Percentiles rank a stretch among this genome's conserved stretches.
These are phyloP conservation scores for Vigna radiata DNA, from an alignment of 306 rosid genomes.

Conservation along the genomic window DNA sequence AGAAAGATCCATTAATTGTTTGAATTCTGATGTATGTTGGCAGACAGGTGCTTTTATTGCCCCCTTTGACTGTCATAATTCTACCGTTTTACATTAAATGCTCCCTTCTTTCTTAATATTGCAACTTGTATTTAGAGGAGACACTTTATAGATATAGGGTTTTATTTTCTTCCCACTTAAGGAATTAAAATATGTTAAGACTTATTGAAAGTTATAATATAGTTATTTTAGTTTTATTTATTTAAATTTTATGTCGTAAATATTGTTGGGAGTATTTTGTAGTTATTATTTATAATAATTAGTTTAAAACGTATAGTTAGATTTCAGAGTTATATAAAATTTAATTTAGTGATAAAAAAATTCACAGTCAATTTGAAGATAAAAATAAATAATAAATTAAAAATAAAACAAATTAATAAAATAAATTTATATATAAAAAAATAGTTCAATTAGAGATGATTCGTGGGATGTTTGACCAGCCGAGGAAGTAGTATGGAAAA, in stretches of 20 bases:
- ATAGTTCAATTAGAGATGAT: too few species aligned
- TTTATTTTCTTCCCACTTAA: neutral
- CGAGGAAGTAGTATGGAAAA: too few species aligned
- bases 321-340: neutral
- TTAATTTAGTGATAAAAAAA: too few species aligned
- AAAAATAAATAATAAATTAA: too few species aligned
- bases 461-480: too few species aligned
- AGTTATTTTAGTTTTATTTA: neutral
- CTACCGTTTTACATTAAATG: slow-evolving; percentile 4
- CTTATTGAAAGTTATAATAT: neutral
- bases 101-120: neutral
- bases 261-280: neutral
- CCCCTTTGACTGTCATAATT: neutral
- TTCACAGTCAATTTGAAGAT: too few species aligned
- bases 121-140: slow-evolving; percentile 2
- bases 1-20: neutral
- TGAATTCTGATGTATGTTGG: neutral
- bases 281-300: neutral
- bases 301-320: neutral
- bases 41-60: neutral
- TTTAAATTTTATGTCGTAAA: neutral
- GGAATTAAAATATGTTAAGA: neutral
- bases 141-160: neutral
- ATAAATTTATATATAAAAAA: too few species aligned
- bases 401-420: too few species aligned